Percentiles rank a stretch among this genome's conserved stretches.
Conservation (phyloP, 129 eudicot genomes). For the Oenanthe sinensis region DNA sequence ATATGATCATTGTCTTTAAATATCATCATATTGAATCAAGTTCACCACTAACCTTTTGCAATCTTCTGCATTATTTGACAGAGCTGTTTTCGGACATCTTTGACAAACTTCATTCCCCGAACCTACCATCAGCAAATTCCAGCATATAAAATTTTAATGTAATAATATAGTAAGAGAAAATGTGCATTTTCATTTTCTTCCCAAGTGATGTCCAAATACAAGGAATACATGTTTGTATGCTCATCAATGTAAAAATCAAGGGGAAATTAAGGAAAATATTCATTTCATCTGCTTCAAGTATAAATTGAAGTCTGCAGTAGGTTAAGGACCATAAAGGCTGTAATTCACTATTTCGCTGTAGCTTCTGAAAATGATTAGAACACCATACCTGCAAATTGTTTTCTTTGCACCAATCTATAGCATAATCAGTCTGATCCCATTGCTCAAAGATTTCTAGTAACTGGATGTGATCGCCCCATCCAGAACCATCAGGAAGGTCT, state of each 20-base stretch:
- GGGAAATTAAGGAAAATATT: background rate
- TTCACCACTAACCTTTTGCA: constrained; percentile 54
- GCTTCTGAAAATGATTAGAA: background rate
- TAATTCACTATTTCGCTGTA: background rate
- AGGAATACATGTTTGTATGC: background rate
- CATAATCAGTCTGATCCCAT: constrained; percentile 73
- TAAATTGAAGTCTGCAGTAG: background rate
- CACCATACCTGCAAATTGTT: constrained; percentile 61
- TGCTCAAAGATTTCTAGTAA: constrained; percentile 81
- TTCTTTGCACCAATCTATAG: constrained; percentile 81
- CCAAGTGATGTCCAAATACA: background rate
- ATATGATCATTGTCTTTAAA: background rate
- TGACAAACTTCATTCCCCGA: constrained; percentile 90
- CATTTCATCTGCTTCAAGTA: background rate
- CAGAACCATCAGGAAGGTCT: constrained; percentile 85
- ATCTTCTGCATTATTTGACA: constrained; percentile 87
- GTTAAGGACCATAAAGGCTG: background rate
- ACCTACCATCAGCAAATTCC: constrained; percentile 32
- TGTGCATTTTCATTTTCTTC: background rate
- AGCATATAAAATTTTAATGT: background rate
- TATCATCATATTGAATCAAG: constrained; percentile 4
- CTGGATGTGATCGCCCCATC: constrained; percentile 93
- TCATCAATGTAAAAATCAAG: background rate
- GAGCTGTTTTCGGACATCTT: constrained; percentile 83
- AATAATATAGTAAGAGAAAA: background rate